Evolutionary conservation across 768 basidiomycete species (phyloP), one percentile per base, ranked within the genome.

Genomic region (Tephrocybe sp.): DNA sequence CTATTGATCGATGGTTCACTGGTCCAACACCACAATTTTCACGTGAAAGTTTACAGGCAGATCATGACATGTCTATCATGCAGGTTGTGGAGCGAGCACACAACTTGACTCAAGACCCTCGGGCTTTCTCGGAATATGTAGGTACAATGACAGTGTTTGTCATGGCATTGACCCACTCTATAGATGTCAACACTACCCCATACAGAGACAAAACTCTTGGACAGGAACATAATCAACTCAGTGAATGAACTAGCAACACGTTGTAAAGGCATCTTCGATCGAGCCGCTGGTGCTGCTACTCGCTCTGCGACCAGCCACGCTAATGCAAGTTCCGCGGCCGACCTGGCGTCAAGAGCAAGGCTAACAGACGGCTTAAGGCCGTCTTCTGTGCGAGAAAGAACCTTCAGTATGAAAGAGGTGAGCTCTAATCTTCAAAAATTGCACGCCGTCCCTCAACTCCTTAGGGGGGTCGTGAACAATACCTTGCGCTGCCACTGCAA

Each of bases 1-100:
- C 75, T 42, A 79, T 92, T 66, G 89, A 91, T 70, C 76, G 75
- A 55, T 92, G 89, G 87, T 92, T 92, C 64, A 74, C 74, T 63
- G 88, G 86, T 16, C 78, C 80, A 15, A 63, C 74, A 23, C 81
- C 83, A 19, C 63, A 63, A 39, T 82, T 84, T 61, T 67, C 69
- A 13, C 67, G 74, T 21, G 64, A 62, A 53, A 78, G 82, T 57
- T 58, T 83, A 33, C 79, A 78, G 45, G 68, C 75, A 37, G 61
- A 59, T 18, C 62, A 61, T 18, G 59, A 63, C 42, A 59, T 59
- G 24, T 62, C 69, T 47, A 54, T 83, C 39, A 53, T 62, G 22
- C 64, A 70, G 48, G 72, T 70, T 50, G 60, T 86, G 36, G 67
- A 75, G 58, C 62, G 71, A 61, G 82, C 81, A 27, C 74, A 71